A percentile compares a stretch with the other conserved stretches of the same genome.
phyloP scores from a whole-genome alignment of 2,329 filamentous ascomycete genomes.

The Purpureocillium lavendulum region DNA sequence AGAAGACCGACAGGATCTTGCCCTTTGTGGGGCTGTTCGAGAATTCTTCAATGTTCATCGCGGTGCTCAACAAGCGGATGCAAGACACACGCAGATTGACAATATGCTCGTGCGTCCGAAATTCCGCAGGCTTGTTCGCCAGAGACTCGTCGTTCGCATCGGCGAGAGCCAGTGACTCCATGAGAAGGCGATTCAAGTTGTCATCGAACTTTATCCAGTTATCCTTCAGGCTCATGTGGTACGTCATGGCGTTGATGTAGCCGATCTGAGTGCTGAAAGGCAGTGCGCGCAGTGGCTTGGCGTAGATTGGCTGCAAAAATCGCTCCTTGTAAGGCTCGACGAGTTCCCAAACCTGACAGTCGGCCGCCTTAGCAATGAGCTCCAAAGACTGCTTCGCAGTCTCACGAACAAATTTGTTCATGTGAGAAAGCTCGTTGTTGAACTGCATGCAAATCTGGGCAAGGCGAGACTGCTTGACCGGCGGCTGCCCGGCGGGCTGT shows the following conservation, averaged over 20 bases:
- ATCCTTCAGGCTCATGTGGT: constrained; percentile 81
- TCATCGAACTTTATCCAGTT: constrained; percentile 91
- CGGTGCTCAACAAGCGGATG: constrained; percentile 84
- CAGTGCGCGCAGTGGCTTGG: constrained; percentile 85
- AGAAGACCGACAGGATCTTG: constrained; percentile 89
- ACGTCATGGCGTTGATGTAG: constrained; percentile 96
- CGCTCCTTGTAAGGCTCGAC: constrained; percentile 85
- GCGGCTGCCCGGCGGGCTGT: constrained; percentile 33
- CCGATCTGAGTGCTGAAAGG: constrained; percentile 95
- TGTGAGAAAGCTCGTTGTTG: constrained; percentile 83
- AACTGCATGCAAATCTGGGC: constrained; percentile 75
- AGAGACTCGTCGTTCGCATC: constrained; percentile 92
- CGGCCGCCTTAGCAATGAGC: constrained; percentile 70
- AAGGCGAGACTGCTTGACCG: constrained; percentile 49
- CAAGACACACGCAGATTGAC: constrained; percentile 87
- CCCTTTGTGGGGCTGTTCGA: constrained; percentile 58
- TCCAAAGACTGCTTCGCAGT: constrained; percentile 76
- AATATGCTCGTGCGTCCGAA: constrained; percentile 91
- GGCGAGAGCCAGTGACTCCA: constrained; percentile 88
- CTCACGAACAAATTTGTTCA: constrained; percentile 90
- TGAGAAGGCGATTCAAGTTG: constrained; percentile 76
- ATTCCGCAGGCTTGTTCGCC: constrained; percentile 86
- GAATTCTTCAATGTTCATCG: constrained; percentile 90
- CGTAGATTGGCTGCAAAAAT: constrained; percentile 84
- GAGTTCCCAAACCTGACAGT: constrained; percentile 76